Base-by-base conservation (phyloP, 1,284 basidiomycete species). In the Tetrapyrgos nigripes region DNA sequence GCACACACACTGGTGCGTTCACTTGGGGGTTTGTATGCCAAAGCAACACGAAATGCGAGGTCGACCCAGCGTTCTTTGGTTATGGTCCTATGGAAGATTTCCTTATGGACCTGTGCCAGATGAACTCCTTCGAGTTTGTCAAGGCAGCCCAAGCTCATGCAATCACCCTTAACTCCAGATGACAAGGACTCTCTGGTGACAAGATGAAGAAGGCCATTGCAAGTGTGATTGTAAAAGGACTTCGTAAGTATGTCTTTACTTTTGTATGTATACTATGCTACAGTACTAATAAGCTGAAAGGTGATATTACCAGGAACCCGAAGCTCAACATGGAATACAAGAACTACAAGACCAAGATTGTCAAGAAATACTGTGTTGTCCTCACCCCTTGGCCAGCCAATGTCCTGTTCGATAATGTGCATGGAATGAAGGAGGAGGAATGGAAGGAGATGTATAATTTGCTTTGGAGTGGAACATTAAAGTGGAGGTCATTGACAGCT, bases 11-110 rank as follows among this genome's bases (percentile, higher is more conserved):
- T 13, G 47, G 47, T 9, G 47, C 47, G 5, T 49, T 49, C 47
- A 49, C 47, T 26, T 49, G 23, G 17, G 47, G 47, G 10, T 23
- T 49, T 17, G 28, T 49, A 26, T 49, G 47, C 47, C 9, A 49
- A 28, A 17, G 21, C 27, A 26, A 49, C 47, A 24, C 28, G 10
- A 26, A 26, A 23, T 24, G 21, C 17, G 27, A 13, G 17, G 28
- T 49, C 47, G 28, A 19, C 9, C 47, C 47, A 11, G 47, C 47
- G n/a, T 49, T 49, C 19, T 49, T 19, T 19, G 47, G 47, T 17
- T n/a, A 23, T 17, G 47, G 47, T 8, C 47, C 47, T 17, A 49
- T 49, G 47, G 47, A 49, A 49, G 47, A 49, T 27, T 49, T 49
- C 26, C 47, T 49, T 26, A 49, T 49, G 47, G 47, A 49, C 19